Percentiles rank a stretch among this genome's conserved stretches.
phyloP scores from a whole-genome alignment of 1,284 basidiomycete genomes.

The Melampsora allii-populina region DNA sequence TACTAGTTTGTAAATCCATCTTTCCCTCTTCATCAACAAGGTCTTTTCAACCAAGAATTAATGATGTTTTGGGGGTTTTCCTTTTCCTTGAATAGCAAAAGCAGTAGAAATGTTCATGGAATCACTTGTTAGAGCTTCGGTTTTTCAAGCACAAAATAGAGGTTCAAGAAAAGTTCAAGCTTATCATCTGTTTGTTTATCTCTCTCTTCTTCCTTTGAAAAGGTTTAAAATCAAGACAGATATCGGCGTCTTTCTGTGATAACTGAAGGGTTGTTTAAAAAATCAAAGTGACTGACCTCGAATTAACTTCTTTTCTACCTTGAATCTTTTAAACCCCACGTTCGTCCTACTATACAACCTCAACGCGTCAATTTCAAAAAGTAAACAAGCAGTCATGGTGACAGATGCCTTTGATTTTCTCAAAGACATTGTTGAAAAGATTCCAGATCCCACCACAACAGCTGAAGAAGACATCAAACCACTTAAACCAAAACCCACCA shows the following conservation, averaged over 20 bases:
- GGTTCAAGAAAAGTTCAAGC: constrained; percentile 88
- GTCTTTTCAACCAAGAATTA: neutral
- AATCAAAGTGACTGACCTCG: neutral
- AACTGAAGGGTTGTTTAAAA: too few relatives aligned
- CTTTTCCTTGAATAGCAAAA: constrained; percentile 65
- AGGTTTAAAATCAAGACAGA: neutral
- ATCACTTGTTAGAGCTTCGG: constrained; percentile 77
- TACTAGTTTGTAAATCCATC: constrained; percentile 82
- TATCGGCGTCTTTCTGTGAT: too few relatives aligned
- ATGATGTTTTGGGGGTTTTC: neutral
- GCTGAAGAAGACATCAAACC: constrained; percentile 59
- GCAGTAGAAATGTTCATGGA: constrained; percentile 91
- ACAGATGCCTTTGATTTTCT: constrained; percentile 92
- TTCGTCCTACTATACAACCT: neutral
- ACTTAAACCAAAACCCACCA: constrained; percentile 51
- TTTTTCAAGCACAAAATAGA: constrained; percentile 72
- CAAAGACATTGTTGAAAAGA: constrained; percentile 83
- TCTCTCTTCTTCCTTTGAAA: neutral
- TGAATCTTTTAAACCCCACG: too few relatives aligned
- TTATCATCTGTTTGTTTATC: constrained; percentile 78
- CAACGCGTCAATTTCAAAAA: constrained; percentile 54
- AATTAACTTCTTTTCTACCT: constrained; percentile 27
- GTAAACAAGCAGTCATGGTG: constrained; percentile 88
- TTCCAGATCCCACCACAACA: constrained; percentile 76
- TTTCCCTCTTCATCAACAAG: neutral